phyloP scores from a whole-genome alignment of 805 yeast species.

The Zygoascus tannicola region DNA sequence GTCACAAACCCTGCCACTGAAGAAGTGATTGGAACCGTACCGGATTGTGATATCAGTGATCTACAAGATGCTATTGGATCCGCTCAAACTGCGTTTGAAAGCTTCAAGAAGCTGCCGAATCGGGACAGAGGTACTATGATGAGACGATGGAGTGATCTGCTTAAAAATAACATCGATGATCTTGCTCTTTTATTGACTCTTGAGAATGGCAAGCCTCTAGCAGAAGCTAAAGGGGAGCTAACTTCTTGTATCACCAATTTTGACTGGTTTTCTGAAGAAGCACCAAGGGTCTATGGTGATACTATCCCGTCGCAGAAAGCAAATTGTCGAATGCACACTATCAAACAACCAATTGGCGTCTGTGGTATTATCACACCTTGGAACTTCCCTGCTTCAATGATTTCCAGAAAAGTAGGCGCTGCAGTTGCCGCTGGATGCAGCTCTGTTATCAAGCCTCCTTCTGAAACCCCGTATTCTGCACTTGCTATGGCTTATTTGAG shows the following conservation, averaged over 20 bases:
- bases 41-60: constrained; percentile 45
- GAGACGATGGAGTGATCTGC: constrained; percentile 41
- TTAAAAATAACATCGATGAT: constrained; percentile 52
- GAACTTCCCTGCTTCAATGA: constrained; percentile 80
- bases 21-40: constrained; percentile 43
- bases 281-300: constrained; percentile 64
- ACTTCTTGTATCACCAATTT: constrained; percentile 62
- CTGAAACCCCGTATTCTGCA: constrained; percentile 67
- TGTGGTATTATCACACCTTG: constrained; percentile 75
- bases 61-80: constrained; percentile 44
- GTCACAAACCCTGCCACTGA: constrained; percentile 72
- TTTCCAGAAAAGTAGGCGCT: constrained; percentile 64
- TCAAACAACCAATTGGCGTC: constrained; percentile 73
- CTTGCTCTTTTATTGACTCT: constrained; percentile 53
- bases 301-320: constrained; percentile 46
- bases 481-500: constrained; percentile 55
- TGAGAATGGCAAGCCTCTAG: constrained; percentile 67
- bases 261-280: constrained; percentile 79
- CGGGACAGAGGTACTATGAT: constrained; percentile 48
- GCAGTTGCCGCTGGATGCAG: constrained; percentile 77
- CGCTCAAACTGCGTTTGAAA: constrained; percentile 45
- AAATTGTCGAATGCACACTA: constrained; percentile 41
- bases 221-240: constrained; percentile 67
- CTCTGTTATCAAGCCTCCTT: constrained; percentile 66
- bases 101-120: constrained; percentile 45